Percentiles rank a stretch among this genome's conserved stretches.
phyloP scores from a whole-genome alignment of 768 basidiomycete species.

The Rhodosporidiobolus odoratus region DNA sequence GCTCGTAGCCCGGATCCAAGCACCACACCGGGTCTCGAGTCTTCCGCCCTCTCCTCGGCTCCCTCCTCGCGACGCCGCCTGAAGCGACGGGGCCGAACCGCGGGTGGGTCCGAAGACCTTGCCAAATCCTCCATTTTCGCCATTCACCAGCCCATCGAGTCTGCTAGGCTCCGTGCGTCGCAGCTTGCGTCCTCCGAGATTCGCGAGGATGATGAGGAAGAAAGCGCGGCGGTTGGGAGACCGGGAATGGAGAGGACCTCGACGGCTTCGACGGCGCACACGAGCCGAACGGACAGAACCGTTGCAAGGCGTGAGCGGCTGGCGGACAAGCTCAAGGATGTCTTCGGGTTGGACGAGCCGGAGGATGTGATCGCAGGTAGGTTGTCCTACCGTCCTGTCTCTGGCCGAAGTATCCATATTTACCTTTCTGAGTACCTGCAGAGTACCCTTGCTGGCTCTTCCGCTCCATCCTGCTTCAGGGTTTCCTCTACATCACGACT shows the following conservation, averaged over 20 bases:
- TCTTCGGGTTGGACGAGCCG: constrained; percentile 75
- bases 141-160: constrained; percentile 30
- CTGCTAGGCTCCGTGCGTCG: neutral
- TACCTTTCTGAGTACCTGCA: neutral
- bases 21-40: constrained; percentile 1
- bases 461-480: constrained; percentile 69
- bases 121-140: constrained; percentile 22
- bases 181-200: neutral
- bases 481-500: constrained; percentile 94
- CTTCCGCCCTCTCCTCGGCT: constrained; percentile 3
- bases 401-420: neutral
- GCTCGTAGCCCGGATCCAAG: neutral
- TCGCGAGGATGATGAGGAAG: neutral
- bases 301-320: constrained; percentile 50
- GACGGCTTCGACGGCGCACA: neutral
- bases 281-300: neutral
- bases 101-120: neutral
- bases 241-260: neutral
- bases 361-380: constrained; percentile 77
- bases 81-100: neutral
- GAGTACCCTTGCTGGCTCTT: constrained; percentile 41
- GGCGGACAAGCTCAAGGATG: constrained; percentile 79
- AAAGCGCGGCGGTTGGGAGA: neutral
- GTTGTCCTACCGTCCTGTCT: neutral
- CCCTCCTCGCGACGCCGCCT: neutral